These are phyloP conservation scores for Ascochyta fabae DNA, from an alignment of 2,329 filamentous ascomycete genomes.

Conservation along the genomic window DNA sequence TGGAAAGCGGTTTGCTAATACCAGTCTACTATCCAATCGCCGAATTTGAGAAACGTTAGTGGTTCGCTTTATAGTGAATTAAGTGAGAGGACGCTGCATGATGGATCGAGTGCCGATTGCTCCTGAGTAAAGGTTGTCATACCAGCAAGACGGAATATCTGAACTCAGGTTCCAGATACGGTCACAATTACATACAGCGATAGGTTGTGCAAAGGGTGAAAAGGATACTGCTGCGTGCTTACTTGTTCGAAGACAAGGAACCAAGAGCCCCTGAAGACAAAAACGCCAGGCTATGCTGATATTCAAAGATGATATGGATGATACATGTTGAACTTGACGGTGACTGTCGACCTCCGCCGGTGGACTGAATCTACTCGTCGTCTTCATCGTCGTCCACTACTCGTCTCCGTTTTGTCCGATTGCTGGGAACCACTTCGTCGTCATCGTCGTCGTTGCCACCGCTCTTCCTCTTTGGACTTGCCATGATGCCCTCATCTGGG, in stretches of 20 bases:
- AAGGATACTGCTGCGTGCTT: neutral
- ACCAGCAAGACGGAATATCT: no score
- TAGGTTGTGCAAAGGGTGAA: neutral
- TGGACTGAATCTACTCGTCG: conserved; percentile 41
- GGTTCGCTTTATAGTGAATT: no score
- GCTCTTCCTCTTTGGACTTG: conserved; percentile 50
- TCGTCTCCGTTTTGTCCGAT: conserved; percentile 50
- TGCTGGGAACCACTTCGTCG: conserved; percentile 42
- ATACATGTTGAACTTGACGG: neutral
- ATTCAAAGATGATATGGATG: conserved; percentile 11
- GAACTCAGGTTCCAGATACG: no score
- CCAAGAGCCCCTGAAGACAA: neutral
- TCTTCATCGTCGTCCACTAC: conserved; percentile 58
- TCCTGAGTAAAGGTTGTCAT: no score
- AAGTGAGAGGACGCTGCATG: no score
- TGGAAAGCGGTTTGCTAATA: neutral
- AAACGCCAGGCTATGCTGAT: conserved; percentile 36
- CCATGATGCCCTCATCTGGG: conserved; percentile 56
- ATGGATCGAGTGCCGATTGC: no score
- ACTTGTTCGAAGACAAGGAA: neutral
- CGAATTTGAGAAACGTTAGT: no score
- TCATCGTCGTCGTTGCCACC: conserved; percentile 46
- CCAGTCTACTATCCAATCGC: no score
- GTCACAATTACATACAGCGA: neutral
- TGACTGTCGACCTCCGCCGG: no score